Evolutionary conservation across 306 rosid species (phyloP), one percentile per base, ranked within the genome.

Genomic region (Pyrus betulifolia): DNA sequence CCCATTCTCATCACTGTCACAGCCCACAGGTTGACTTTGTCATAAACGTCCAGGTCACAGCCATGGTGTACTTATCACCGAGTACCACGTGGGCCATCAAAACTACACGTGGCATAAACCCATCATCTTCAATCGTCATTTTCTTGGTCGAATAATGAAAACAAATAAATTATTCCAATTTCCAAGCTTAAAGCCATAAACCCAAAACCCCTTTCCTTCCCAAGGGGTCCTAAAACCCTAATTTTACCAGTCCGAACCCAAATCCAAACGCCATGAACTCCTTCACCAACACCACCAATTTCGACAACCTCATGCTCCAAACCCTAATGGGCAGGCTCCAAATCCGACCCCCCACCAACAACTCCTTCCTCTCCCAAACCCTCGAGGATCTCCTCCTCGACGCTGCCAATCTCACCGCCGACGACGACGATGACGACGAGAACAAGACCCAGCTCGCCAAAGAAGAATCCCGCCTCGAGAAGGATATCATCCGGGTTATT

Each of bases 351-450:
- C 89, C 7, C 72, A 45, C 65, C 64, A 76, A 60, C 67, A 84
- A 80, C 54, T 82, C 91, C 27, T 64, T 88, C 55, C 79, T 84
- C 72, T 42, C 91, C 58, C 94, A 84, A 57, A 87, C 98, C 81
- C 91, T 93, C 60, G 98, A 91, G 71, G 97, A 93, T 64, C 91
- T 87, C 22, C 92, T 87, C 80, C 83, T 78, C 62, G 90, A 77
- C 60, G 82, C 85, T 42, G 80, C 86, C 79, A 76, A 79, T 69
- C 83, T 75, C 62, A 80, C 79, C 72, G 82, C 73, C 25, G 82
- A 75, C 66, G 87, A 76, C 49, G 87, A 69, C 25, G 86, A 82
- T 8, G 73, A 78, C 73, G 87, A 81, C 66, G 86, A 79, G 15
- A 76, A 49, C 81, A 78, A 80, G 57, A 81, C 86, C 66, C 83